Percentiles rank a stretch among this genome's conserved stretches.
Conservation (phyloP, 768 basidiomycete genomes). For the Porphyrellus cyaneotinctus region DNA sequence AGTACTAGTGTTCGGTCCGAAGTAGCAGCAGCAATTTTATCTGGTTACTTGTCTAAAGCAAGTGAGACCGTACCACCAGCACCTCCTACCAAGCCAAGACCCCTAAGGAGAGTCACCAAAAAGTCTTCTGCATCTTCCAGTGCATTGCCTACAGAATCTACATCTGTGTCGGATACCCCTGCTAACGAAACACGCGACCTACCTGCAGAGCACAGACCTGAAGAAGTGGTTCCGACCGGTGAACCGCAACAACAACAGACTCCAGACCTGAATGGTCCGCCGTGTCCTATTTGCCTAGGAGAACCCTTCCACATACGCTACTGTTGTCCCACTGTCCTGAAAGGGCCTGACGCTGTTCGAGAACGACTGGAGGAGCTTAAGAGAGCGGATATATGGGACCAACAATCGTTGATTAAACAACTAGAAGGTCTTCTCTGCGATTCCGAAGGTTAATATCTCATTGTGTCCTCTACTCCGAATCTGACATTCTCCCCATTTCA, state of each 20-base stretch:
- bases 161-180: neutral
- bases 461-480: neutral
- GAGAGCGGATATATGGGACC: constrained; percentile 17
- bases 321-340: constrained; percentile 45
- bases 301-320: constrained; percentile 45
- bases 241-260: neutral
- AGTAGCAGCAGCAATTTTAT: constrained; percentile 19
- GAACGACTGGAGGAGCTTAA: constrained; percentile 44
- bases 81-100: constrained; percentile 9
- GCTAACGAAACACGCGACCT: neutral
- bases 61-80: constrained; percentile 2
- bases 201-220: neutral
- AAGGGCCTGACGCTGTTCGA: constrained; percentile 41
- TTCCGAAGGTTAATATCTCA: constrained; percentile 24
- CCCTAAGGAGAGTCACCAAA: constrained; percentile 7
- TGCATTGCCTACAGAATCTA: neutral
- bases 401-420: constrained; percentile 36
- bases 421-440: constrained; percentile 35
- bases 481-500: constrained; percentile 12
- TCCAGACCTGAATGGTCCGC: constrained; percentile 2
- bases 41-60: constrained; percentile 1
- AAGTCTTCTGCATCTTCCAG: constrained; percentile 1
- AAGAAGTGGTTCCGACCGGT: neutral
- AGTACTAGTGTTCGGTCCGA: constrained; percentile 15
- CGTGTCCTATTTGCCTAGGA: constrained; percentile 46